These are phyloP conservation scores for Rosa lucieae DNA, from an alignment of 306 rosid genomes.

Conservation along the genomic window DNA sequence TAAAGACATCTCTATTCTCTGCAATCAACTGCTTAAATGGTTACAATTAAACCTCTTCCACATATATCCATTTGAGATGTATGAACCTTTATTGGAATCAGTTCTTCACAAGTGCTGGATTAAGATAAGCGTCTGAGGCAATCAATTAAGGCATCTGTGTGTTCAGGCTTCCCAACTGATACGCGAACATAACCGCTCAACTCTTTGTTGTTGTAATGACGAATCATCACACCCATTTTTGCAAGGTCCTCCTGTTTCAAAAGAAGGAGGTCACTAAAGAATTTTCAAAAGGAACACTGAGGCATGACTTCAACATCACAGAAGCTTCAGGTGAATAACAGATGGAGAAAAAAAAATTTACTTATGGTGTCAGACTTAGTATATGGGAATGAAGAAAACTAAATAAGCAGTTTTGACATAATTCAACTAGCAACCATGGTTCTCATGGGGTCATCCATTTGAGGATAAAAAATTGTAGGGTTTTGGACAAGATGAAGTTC, in stretches of 20 bases:
- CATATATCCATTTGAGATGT: background rate
- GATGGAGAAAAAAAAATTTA: background rate
- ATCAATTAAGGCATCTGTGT: constrained; percentile 65
- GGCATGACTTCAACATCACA: background rate
- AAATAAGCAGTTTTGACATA: background rate
- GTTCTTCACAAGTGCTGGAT: background rate
- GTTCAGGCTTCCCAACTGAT: constrained; percentile 96
- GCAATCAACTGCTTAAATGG: background rate
- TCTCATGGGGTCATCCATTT: background rate
- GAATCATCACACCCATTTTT: constrained; percentile 95
- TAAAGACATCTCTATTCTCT: background rate
- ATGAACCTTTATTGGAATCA: background rate
- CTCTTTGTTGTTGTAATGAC: constrained; percentile 89
- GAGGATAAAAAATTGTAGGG: background rate
- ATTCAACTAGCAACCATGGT: background rate
- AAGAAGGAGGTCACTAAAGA: background rate
- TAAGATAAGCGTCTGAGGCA: constrained; percentile 52
- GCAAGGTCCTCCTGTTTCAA: constrained; percentile 79
- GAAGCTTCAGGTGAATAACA: background rate
- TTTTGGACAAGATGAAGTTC: background rate
- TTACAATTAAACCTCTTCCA: background rate
- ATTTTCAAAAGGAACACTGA: background rate
- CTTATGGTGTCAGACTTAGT: background rate
- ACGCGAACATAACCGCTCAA: constrained; percentile 83
- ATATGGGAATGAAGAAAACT: background rate